phyloP scores from a whole-genome alignment of 257 asterid species.

The Eustoma russellianum region DNA sequence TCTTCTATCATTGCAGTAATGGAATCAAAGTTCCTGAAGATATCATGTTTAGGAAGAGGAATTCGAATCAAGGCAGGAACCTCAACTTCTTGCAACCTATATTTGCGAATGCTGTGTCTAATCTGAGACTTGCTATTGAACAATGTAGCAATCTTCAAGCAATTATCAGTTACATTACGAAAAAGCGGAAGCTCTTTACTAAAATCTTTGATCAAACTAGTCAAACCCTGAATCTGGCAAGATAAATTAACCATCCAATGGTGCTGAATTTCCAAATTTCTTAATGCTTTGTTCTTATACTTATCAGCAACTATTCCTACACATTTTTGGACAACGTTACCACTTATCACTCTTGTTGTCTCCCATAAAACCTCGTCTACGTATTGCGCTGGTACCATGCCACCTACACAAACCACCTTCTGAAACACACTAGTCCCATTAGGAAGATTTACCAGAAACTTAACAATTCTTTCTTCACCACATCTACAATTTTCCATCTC shows the following conservation, averaged over 20 bases:
- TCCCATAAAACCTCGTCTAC: constrained; percentile 73
- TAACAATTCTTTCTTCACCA: constrained; percentile 41
- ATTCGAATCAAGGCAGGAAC: constrained; percentile 45
- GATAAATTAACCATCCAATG: constrained; percentile 81
- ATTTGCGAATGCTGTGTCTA: constrained; percentile 49
- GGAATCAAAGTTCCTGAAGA: constrained; percentile 35
- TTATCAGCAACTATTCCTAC: constrained; percentile 73
- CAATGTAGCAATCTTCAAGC: constrained; percentile 53
- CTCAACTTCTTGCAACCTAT: constrained; percentile 46
- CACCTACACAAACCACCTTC: constrained; percentile 36
- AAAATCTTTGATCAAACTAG: constrained; percentile 67
- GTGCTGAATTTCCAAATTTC: constrained; percentile 51
- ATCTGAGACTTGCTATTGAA: constrained; percentile 51
- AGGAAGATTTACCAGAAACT: constrained; percentile 59
- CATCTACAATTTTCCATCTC: constrained; percentile 24
- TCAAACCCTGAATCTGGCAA: constrained; percentile 63
- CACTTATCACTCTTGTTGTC: constrained; percentile 39
- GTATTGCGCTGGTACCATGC: constrained; percentile 43
- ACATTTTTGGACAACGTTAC: constrained; percentile 42
- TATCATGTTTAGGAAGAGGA: constrained; percentile 38
- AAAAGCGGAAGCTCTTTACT: constrained; percentile 57
- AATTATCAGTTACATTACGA: constrained; percentile 43
- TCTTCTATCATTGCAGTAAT: constrained; percentile 66
- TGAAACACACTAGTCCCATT: constrained; percentile 67
- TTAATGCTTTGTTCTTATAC: constrained; percentile 59